A percentile compares a stretch with the other conserved stretches of the same genome.
These are phyloP conservation scores for Lolium multiflorum DNA, from an alignment of 176 grass and related monocot species.

Conservation along the genomic window DNA sequence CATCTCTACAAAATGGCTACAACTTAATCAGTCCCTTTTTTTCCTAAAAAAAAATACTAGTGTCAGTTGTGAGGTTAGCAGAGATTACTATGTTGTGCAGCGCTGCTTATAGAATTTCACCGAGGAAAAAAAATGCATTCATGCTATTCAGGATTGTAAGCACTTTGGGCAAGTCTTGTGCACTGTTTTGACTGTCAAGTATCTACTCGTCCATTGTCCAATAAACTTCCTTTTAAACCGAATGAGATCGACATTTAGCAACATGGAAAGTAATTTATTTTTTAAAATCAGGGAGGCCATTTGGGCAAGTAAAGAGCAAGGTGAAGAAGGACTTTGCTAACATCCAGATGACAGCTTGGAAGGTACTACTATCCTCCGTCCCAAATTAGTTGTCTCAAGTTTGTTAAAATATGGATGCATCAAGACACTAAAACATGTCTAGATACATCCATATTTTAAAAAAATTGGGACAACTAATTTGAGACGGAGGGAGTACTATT, in stretches of 20 bases:
- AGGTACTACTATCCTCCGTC: too few species aligned
- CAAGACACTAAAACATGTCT: too few species aligned
- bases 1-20: background rate
- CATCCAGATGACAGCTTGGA: constrained; percentile 88
- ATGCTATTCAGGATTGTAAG: constrained; percentile 20
- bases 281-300: constrained; percentile 70
- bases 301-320: constrained; percentile 75
- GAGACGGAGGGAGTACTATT: too few species aligned
- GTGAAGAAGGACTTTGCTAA: constrained; percentile 72
- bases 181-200: background rate
- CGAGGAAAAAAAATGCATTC: background rate
- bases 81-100: background rate
- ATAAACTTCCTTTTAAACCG: background rate
- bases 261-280: constrained; percentile 28
- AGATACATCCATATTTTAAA: too few species aligned
- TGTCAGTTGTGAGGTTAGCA: background rate
- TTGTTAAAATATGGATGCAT: too few species aligned
- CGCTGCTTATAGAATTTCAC: background rate
- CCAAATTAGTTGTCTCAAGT: too few species aligned
- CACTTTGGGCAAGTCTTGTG: constrained; percentile 15
- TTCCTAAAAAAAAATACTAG: background rate
- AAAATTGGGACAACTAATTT: too few species aligned
- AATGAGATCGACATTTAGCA: background rate
- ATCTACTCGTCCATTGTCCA: background rate
- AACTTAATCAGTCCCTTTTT: background rate